Base-by-base conservation (phyloP, 768 basidiomycete species). In the Russula abietina region DNA sequence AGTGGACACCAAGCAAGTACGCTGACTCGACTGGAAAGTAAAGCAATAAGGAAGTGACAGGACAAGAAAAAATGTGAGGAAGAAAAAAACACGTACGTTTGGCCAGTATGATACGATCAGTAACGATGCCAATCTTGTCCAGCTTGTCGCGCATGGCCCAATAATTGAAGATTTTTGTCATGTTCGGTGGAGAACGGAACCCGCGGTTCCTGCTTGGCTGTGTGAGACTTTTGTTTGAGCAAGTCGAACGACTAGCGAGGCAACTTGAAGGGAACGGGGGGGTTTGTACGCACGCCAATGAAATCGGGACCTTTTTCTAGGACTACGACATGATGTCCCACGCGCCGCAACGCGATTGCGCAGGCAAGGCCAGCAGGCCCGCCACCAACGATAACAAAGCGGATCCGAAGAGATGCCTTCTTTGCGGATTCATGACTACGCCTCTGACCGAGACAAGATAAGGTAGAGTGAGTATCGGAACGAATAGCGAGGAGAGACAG, bases 291-390 rank as follows among this genome's bases (percentile, higher is more conserved):
- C 56, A 75, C 73, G 41, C 69, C 64, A 11, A 67, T 65, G n/a
- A 74, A 72, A 33, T 66, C 60, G 30, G 67, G 57, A 16, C 64
- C 65, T 32, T 66, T 56, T 55, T 78, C 76, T 22, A 78, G 65
- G 52, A 77, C 67, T 0, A 67, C 68, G 32, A 77, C 76, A 0
- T 66, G 62, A 65, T 78, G 77, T 17, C 77, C 77, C 8, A 71
- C 73, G 38, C 73, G 69, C 17, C 67, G 52, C 43, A 78, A 72
- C 8, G 74, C 71, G 59, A 72, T 71, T 1, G 76, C 76, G 12
- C 71, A 68, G 17, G 71, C 61, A n/a, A 78, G 75, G 50, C 77
- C 77, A 10, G 71, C 70, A 22, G 73, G 58, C 55, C 71, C 74
- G 26, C 71, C 73, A 19, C 76, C 76, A 39, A 76, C 55, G 32